These are phyloP conservation scores for Penicillium alfredii DNA, from an alignment of 495 filamentous ascomycete species.

Conservation along the genomic window DNA sequence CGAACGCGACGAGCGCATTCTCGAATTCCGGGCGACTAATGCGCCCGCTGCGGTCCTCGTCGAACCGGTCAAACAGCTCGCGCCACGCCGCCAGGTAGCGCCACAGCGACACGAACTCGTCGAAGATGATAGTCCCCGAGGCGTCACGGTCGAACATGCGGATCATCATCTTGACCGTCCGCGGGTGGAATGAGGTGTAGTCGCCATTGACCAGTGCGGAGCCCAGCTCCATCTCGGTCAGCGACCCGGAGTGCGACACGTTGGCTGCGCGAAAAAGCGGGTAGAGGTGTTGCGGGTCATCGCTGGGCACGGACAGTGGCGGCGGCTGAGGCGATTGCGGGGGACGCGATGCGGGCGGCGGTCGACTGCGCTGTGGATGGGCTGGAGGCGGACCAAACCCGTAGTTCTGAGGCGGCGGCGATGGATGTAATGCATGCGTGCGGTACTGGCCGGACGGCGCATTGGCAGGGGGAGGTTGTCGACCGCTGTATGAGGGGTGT, in stretches of 20 bases:
- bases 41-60: constrained; percentile 77
- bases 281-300: constrained; percentile 55
- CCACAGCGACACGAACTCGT: constrained; percentile 94
- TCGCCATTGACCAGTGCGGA: constrained; percentile 95
- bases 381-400: constrained; percentile 51
- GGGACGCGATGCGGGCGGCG: constrained; percentile 56
- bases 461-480: constrained; percentile 13
- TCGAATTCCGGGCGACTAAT: constrained; percentile 83
- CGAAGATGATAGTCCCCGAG: constrained; percentile 82
- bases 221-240: constrained; percentile 83
- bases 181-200: constrained; percentile 88
- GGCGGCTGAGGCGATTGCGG: constrained; percentile 51
- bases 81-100: constrained; percentile 92
- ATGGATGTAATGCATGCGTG: constrained; percentile 41
- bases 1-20: constrained; percentile 89
- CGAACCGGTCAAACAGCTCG: constrained; percentile 90
- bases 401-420: constrained; percentile 55
- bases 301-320: constrained; percentile 58
- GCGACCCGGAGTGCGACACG: constrained; percentile 69
- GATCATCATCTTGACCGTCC: constrained; percentile 98
- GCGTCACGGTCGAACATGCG: constrained; percentile 92
- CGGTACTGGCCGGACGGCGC: constrained; percentile 27
- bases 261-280: constrained; percentile 91
- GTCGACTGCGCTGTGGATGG: constrained; percentile 41
- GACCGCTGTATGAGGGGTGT: constrained; percentile 27